Base-by-base conservation (phyloP, 75 land plant genomes). In the Cunninghamia lanceolata region DNA sequence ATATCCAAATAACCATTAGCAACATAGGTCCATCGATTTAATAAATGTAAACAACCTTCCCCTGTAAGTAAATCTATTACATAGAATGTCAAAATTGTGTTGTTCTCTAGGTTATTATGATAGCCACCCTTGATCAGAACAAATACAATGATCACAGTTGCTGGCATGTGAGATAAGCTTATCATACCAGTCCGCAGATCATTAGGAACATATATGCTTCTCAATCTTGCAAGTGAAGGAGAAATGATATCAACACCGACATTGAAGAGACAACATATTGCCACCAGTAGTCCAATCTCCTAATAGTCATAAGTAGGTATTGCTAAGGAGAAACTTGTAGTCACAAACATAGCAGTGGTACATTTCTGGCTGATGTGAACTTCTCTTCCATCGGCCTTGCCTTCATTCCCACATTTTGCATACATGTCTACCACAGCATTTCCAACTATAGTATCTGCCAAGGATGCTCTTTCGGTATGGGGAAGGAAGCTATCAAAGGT, bases 361-460 rank as follows among this genome's bases (percentile, higher is more conserved):
- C 40, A 87, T 92, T 73, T 95, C 99, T 68, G 89, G 90, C 95
- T 93, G 43, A 92, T 85, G 54, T 92, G 88, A 79, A 95, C 92
- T 84, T 92, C 96, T 85, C 99, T 91, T 40, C 99, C 99, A 95
- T 97, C 99, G 85, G 97, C 97, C 99, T 97, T n/a, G n/a, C n/a
- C n/a, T n/a, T n/a, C n/a, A n/a, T n/a, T n/a, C n/a, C n/a, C n/a
- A n/a, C n/a, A n/a, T n/a, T n/a, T n/a, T n/a, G n/a, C n/a, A n/a
- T n/a, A n/a, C n/a, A n/a, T n/a, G n/a, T n/a, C n/a, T n/a, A n/a
- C n/a, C n/a, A n/a, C n/a, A n/a, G n/a, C n/a, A n/a, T n/a, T n/a
- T n/a, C n/a, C n/a, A n/a, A n/a, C n/a, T n/a, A n/a, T n/a, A n/a
- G n/a, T n/a, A n/a, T n/a, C n/a, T n/a, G n/a, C n/a, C n/a, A n/a